phyloP scores from a whole-genome alignment of 78 protist genomes.

The Dictyostelium firmibasis region DNA sequence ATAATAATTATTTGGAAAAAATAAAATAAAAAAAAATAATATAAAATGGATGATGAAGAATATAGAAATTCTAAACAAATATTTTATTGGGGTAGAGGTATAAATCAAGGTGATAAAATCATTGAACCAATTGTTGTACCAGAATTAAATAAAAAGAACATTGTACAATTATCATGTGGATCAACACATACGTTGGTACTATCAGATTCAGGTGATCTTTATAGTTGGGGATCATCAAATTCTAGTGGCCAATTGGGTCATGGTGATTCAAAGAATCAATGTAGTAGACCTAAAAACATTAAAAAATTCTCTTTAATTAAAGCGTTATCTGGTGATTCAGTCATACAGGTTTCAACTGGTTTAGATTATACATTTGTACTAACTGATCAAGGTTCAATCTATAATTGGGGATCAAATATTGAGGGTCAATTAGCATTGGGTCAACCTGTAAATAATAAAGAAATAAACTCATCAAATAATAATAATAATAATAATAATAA shows the following conservation, averaged over 20 bases:
- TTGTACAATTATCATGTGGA: slow-evolving; percentile 27
- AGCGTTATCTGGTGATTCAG: slow-evolving; percentile 4
- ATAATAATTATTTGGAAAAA: not conserved
- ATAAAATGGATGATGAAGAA: not conserved
- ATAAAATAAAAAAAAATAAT: not conserved
- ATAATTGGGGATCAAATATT: slow-evolving; percentile 30
- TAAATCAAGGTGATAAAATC: not conserved
- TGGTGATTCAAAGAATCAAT: slow-evolving; percentile 31
- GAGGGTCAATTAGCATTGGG: slow-evolving; percentile 55
- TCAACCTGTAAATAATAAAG: not conserved
- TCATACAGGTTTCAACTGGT: slow-evolving; percentile 12
- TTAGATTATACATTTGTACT: slow-evolving; percentile 39
- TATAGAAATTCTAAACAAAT: not conserved
- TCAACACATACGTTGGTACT: not conserved
- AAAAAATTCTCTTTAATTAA: slow-evolving; percentile 54
- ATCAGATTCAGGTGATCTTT: slow-evolving; percentile 54
- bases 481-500: not conserved
- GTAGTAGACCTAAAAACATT: not conserved
- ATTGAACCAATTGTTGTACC: not conserved
- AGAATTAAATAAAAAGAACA: not conserved
- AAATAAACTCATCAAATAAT: not conserved
- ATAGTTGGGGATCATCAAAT: slow-evolving; percentile 72
- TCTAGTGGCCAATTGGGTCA: slow-evolving; percentile 76
- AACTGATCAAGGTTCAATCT: slow-evolving; percentile 42
- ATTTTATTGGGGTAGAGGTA: not conserved